Percentiles rank a stretch among this genome's conserved stretches.
Conservation (phyloP, 371 early-diverging fungal genomes). For the Choanephora cucurbitarum region DNA sequence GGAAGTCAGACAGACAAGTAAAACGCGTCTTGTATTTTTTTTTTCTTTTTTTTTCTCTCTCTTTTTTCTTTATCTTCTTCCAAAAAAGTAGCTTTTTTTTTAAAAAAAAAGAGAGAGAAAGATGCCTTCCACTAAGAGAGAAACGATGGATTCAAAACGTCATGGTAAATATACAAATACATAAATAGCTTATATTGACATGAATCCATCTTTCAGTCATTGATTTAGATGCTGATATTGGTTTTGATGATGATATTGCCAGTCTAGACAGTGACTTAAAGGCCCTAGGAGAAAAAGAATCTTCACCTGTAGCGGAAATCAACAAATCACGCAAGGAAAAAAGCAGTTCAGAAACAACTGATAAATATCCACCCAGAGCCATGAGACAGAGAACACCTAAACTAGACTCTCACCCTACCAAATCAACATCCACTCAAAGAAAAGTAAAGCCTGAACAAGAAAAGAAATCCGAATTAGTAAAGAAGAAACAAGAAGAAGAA, state of each 20-base stretch:
- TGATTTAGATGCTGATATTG: too few species aligned
- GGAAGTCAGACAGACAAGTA: not conserved
- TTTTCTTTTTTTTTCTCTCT: not conserved
- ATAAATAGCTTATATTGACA: too few species aligned
- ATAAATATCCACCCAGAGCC: not conserved
- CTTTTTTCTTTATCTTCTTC: not conserved
- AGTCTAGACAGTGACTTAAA: not conserved
- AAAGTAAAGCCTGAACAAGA: not conserved
- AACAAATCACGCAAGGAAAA: not conserved
- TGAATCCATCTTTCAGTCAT: too few species aligned
- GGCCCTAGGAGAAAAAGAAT: constrained; percentile 1
- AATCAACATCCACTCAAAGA: not conserved
- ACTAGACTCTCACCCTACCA: not conserved
- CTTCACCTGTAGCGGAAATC: not conserved
- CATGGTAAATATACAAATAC: too few species aligned
- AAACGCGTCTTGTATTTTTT: too few species aligned
- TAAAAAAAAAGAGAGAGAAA: too few species aligned
- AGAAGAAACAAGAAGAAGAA: not conserved
- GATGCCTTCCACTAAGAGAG: too few species aligned
- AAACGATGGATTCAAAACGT: too few species aligned
- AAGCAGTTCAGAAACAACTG: not conserved
- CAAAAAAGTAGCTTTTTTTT: too few species aligned
- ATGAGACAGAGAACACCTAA: not conserved
- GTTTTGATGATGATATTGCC: too few species aligned
- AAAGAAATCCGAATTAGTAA: not conserved